phyloP scores from a whole-genome alignment of 2,329 filamentous ascomycete species.

The Arthrobotrys sphaeroides region DNA sequence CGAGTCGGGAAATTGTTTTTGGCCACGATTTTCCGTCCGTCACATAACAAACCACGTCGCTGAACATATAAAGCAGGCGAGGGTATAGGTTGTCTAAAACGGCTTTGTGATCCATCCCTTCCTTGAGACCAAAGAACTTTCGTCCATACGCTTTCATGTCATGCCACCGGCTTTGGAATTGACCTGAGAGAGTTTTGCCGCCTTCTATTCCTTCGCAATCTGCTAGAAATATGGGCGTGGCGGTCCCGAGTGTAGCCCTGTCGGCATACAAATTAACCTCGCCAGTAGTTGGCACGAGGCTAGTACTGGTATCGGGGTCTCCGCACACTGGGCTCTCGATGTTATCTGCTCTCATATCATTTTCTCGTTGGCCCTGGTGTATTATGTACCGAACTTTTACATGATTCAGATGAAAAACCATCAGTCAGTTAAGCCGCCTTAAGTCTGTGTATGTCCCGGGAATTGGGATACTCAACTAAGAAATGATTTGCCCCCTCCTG shows the following conservation, averaged over 20 bases:
- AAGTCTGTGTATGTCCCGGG: too few relatives aligned
- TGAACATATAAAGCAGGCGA: constrained; percentile 29
- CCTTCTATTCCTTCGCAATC: constrained; percentile 22
- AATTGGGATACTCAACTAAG: constrained; percentile 3
- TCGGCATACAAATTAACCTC: constrained; percentile 30
- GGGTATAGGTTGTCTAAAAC: constrained; percentile 13
- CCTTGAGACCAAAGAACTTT: not conserved
- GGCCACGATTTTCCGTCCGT: not conserved
- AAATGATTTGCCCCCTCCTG: constrained; percentile 16
- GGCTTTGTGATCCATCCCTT: not conserved
- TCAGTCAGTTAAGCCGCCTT: not conserved
- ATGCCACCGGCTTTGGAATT: not conserved
- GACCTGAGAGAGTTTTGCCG: not conserved
- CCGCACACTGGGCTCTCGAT: not conserved
- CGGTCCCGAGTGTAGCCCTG: not conserved
- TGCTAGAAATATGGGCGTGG: not conserved
- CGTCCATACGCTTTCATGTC: not conserved
- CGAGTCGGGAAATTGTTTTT: not conserved
- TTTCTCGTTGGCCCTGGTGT: not conserved
- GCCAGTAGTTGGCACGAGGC: not conserved
- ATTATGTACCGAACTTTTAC: not conserved
- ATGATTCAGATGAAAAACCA: not conserved
- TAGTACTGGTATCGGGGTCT: too few relatives aligned
- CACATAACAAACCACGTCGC: constrained; percentile 28
- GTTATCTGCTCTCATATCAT: not conserved